Conservation (phyloP, 495 filamentous ascomycete genomes). For the Penicillium canariense region DNA sequence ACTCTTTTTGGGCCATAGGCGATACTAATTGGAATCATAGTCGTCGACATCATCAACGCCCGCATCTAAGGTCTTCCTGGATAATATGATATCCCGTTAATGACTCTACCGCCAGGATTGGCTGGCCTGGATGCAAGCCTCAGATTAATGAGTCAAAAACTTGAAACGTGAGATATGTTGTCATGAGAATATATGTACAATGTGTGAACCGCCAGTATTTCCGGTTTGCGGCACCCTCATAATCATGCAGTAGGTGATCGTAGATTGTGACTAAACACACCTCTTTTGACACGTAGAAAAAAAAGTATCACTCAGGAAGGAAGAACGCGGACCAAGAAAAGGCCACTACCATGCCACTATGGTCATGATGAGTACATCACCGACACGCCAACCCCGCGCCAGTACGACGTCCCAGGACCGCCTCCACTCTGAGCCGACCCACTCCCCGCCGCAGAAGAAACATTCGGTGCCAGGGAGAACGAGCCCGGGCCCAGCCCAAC, state of each 20-base stretch:
- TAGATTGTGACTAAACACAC: background rate
- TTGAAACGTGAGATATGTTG: conserved; percentile 30
- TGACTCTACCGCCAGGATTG: conserved; percentile 1
- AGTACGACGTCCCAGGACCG: conserved; percentile 60
- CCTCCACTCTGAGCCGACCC: conserved; percentile 57
- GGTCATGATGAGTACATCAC: conserved; percentile 86
- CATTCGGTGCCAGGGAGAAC: conserved; percentile 37
- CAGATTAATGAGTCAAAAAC: conserved; percentile 17
- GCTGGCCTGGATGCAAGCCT: conserved; percentile 3
- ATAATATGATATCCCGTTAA: conserved; percentile 22
- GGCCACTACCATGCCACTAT: background rate
- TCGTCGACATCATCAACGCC: conserved; percentile 68
- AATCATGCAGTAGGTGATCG: background rate
- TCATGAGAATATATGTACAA: conserved; percentile 37
- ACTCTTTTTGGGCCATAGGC: background rate
- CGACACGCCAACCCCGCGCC: conserved; percentile 74
- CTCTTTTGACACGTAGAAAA: background rate
- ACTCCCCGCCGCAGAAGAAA: conserved; percentile 23
- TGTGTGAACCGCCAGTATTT: conserved; percentile 22
- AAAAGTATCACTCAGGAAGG: background rate
- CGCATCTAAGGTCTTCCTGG: conserved; percentile 40
- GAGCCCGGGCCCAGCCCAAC: conserved; percentile 62
- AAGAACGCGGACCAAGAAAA: background rate
- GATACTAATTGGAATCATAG: conserved; percentile 32
- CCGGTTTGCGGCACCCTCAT: conserved; percentile 17